Base-by-base conservation (phyloP, 331 rosid genomes). In the Arachis monticola region DNA sequence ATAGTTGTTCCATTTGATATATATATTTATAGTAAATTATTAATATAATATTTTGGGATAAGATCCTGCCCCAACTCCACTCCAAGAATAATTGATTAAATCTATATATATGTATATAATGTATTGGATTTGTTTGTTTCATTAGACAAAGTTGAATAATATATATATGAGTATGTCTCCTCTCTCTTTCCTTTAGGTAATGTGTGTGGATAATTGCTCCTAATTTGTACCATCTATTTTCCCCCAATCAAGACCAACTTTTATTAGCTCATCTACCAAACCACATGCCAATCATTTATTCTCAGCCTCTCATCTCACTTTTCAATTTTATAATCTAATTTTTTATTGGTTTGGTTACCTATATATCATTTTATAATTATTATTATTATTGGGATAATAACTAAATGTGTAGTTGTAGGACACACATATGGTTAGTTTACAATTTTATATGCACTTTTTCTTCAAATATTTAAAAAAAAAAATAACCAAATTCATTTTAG, bases 211-310 rank as follows among this genome's bases (percentile, higher is more conserved):
- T 70, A 51, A 42, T 66, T 38, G 42, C 30, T 12, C 11, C 70
- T 73, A 58, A 51, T 51, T 42, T 6, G 64, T 55, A 74, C 77
- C 46, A 75, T 51, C 64, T 47, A 45, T 46, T 8, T 64, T 12
- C 45, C 66, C 47, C 65, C 69, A 62, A 72, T 51, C 51, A 80
- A 22, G 57, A 61, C 63, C 70, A 52, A 40, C 77, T 61, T 71
- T 69, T 76, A 38, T 3, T 38, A 11, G 61, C 55, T 42, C 50
- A 1, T 51, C 8, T 42, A 11, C 75, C 81, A 67, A 62, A 56
- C 60, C 76, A 62, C 67, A 67, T 80, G n/a, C 72, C 84, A 68
- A 77, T 84, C 80, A 84, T 77, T 80, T 84, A 76, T 69, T 77
- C 59, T 73, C 50, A 53, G 46, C 79, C 67, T 75, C 60, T 13